phyloP scores from a whole-genome alignment of 2,329 filamentous ascomycete genomes.

The Zymoseptoria pseudotritici region DNA sequence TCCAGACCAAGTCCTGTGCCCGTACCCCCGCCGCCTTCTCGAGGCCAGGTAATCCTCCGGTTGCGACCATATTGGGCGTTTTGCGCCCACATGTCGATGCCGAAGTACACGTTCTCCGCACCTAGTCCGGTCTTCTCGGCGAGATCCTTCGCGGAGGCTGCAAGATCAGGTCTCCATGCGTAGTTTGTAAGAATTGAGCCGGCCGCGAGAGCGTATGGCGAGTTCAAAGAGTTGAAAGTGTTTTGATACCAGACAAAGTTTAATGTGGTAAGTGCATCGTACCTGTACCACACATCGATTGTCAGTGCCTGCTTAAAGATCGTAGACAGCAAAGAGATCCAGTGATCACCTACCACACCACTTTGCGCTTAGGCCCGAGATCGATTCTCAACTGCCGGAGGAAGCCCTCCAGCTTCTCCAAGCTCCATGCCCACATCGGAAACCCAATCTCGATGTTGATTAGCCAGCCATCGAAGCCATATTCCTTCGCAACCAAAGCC shows the following conservation, averaged over 20 bases:
- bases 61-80: conserved; percentile 27
- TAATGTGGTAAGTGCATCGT: conserved; percentile 38
- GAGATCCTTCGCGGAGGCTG: conserved; percentile 21
- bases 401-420: conserved; percentile 29
- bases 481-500: conserved; percentile 32
- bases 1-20: conserved; percentile 36
- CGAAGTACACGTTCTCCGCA: conserved; percentile 31
- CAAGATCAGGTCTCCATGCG: conserved; percentile 32
- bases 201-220: conserved; percentile 32
- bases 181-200: conserved; percentile 41
- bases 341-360: conserved; percentile 33
- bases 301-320: not conserved
- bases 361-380: conserved; percentile 23
- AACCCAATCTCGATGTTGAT: conserved; percentile 42
- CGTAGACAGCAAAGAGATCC: not conserved
- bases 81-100: conserved; percentile 42
- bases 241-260: conserved; percentile 41
- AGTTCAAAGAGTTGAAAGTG: conserved; percentile 34
- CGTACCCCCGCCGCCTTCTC: conserved; percentile 34
- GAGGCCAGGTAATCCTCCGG: conserved; percentile 32
- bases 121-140: conserved; percentile 22
- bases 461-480: conserved; percentile 43
- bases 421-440: conserved; percentile 27
- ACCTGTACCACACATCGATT: conserved; percentile 26
- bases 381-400: conserved; percentile 31